Percentiles rank a stretch among this genome's conserved stretches.
Evolutionary conservation across 1,139 yeast genomes (phyloP).

Genomic region (Suhomyces bolitotheri): DNA sequence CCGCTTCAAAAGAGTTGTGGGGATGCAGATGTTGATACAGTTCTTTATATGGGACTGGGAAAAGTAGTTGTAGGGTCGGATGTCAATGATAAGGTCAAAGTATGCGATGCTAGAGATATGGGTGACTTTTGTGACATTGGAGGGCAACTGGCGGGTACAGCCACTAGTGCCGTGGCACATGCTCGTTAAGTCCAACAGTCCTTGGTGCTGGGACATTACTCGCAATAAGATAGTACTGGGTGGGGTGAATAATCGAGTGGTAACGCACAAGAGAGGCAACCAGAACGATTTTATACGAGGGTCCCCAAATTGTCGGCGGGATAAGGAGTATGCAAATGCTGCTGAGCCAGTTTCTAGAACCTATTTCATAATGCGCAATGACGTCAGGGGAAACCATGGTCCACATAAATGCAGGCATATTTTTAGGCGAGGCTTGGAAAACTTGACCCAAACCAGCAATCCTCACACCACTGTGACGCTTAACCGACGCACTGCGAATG

Average conservation of each 20-base stretch:
- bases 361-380: background rate
- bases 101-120: conserved; percentile 9
- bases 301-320: too few relatives aligned
- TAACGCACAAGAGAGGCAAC: too few relatives aligned
- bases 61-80: conserved; percentile 39
- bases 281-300: too few relatives aligned
- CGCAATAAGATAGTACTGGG: background rate
- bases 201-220: conserved; percentile 2
- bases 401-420: background rate
- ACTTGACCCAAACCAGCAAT: too few relatives aligned
- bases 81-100: conserved; percentile 33
- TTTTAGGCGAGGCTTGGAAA: background rate
- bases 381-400: conserved; percentile 3
- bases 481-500: too few relatives aligned
- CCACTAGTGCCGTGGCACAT: conserved; percentile 1
- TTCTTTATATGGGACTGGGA: conserved; percentile 28
- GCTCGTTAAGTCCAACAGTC: conserved; percentile 5
- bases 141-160: conserved; percentile 6
- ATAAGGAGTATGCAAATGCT: too few relatives aligned
- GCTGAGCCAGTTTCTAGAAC: background rate
- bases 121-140: conserved; percentile 10
- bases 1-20: conserved; percentile 43
- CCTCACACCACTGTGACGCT: too few relatives aligned
- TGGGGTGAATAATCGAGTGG: too few relatives aligned
- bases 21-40: conserved; percentile 41